phyloP scores from a whole-genome alignment of 2,329 filamentous ascomycete species.

The Penicillium sp. region DNA sequence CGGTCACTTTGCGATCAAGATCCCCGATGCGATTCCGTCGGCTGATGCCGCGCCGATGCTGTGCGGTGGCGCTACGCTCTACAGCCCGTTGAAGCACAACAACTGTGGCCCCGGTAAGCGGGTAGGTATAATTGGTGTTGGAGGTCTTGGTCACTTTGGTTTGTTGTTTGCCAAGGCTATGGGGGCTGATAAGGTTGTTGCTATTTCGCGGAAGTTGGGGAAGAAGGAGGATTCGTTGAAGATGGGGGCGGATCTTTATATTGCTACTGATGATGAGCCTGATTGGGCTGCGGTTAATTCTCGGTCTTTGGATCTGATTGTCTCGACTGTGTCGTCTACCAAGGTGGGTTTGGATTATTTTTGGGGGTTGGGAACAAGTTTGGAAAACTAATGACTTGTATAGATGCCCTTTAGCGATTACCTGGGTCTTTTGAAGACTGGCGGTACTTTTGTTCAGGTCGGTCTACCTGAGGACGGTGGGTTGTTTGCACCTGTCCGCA shows the following conservation, averaged over 20 bases:
- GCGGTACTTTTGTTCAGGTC: conserved; percentile 64
- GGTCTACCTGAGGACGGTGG: conserved; percentile 61
- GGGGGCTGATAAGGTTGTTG: conserved; percentile 63
- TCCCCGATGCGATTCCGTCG: conserved; percentile 52
- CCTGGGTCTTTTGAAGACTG: conserved; percentile 57
- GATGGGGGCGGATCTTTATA: conserved; percentile 57
- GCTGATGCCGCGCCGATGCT: conserved; percentile 67
- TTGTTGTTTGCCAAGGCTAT: conserved; percentile 70
- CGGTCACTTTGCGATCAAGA: conserved; percentile 60
- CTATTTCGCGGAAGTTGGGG: conserved; percentile 52
- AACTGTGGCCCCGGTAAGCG: conserved; percentile 68
- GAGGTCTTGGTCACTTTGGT: conserved; percentile 72
- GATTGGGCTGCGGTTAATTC: conserved; percentile 54
- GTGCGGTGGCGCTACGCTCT: conserved; percentile 75
- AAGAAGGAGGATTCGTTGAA: conserved; percentile 55
- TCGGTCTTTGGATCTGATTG: conserved; percentile 54
- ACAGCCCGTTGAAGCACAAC: conserved; percentile 66
- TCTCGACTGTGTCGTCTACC: conserved; percentile 56
- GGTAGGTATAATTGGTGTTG: conserved; percentile 71
- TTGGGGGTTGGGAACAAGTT: too few species aligned
- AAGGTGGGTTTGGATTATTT: conserved; percentile 37
- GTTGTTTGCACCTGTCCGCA: conserved; percentile 55
- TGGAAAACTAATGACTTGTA: background rate
- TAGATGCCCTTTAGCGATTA: conserved; percentile 64
- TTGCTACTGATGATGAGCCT: conserved; percentile 56